phyloP scores from a whole-genome alignment of 305 asterid genomes.

The Solanum hybrid region DNA sequence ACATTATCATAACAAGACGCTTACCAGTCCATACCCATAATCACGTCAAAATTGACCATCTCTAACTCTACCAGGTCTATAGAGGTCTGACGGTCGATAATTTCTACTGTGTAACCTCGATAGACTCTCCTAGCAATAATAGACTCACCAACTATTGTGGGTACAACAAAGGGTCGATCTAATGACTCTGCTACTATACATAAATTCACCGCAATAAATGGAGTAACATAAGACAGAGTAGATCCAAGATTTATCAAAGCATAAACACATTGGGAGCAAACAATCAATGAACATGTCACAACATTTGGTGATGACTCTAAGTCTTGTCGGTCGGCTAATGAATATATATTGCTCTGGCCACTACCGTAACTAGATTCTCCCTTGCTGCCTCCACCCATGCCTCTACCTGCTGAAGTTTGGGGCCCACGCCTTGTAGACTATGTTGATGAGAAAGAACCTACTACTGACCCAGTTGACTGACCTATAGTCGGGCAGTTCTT shows the following conservation, averaged over 20 bases:
- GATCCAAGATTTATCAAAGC: neutral
- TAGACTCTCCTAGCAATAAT: neutral
- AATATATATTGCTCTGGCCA: too few species aligned
- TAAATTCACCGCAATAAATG: neutral
- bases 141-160: neutral
- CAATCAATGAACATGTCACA: neutral
- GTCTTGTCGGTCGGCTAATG: neutral
- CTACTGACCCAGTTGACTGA: too few species aligned
- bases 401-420: neutral
- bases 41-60: neutral
- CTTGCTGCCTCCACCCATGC: neutral
- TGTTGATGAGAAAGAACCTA: neutral
- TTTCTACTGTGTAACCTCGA: neutral
- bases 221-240: neutral
- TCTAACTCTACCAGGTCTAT: neutral
- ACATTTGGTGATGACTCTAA: neutral
- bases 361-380: neutral
- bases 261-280: neutral
- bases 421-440: neutral
- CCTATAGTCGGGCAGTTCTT: neutral
- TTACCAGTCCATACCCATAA: neutral
- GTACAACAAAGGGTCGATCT: neutral
- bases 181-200: too few species aligned
- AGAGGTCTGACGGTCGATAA: neutral
- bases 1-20: neutral